Evolutionary conservation across 2,329 filamentous ascomycete species (phyloP).

Genomic region (Didymella arachidicola): DNA sequence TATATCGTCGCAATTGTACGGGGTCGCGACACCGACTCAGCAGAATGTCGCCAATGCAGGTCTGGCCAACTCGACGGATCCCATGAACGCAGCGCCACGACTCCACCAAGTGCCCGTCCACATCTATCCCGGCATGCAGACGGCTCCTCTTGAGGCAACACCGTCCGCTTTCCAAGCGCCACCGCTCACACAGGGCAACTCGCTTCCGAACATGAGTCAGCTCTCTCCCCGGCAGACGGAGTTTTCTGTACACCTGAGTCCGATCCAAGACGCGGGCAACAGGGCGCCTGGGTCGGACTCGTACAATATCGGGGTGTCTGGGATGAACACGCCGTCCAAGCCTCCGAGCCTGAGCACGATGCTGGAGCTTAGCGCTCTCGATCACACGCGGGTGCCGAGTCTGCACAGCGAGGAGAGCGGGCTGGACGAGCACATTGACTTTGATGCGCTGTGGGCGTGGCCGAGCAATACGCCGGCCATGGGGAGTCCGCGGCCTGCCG

Average conservation of each 20-base stretch:
- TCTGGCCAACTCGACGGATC: constrained; percentile 23
- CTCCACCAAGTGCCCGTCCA: constrained; percentile 47
- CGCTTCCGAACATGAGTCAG: constrained; percentile 4
- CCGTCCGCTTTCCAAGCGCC: constrained; percentile 15
- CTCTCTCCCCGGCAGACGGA: constrained; percentile 26
- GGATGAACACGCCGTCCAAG: constrained; percentile 24
- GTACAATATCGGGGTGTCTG: neutral
- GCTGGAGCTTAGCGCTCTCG: constrained; percentile 50
- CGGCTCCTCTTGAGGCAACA: constrained; percentile 32
- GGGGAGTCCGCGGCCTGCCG: constrained; percentile 36
- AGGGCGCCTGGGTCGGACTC: constrained; percentile 7
- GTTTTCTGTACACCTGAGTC: constrained; percentile 43
- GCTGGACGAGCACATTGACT: constrained; percentile 52
- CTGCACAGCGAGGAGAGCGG: constrained; percentile 46
- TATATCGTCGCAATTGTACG: constrained; percentile 47
- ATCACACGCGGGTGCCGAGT: constrained; percentile 43
- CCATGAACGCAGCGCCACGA: constrained; percentile 29
- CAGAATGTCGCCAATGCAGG: constrained; percentile 5
- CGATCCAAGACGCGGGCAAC: constrained; percentile 36
- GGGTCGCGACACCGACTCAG: constrained; percentile 28
- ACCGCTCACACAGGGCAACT: constrained; percentile 9
- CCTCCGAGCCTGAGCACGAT: constrained; percentile 45
- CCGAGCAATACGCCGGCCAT: constrained; percentile 47
- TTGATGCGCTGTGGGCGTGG: constrained; percentile 54
- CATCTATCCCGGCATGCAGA: constrained; percentile 49